Evolutionary conservation across 805 yeast genomes (phyloP).

Genomic region (Kodamaea kaohsiungensis): DNA sequence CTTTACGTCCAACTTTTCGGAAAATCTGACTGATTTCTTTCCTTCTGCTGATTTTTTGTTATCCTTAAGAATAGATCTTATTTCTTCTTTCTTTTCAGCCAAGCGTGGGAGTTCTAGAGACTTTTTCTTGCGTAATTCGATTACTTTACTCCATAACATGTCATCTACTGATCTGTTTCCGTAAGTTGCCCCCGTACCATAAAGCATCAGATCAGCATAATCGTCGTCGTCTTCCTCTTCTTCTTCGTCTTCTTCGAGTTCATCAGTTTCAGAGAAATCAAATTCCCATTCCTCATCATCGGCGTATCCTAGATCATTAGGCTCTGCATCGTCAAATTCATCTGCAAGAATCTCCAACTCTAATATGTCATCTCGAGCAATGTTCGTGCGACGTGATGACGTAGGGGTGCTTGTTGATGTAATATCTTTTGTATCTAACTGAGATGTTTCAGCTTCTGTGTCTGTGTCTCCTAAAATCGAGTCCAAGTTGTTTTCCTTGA

Average conservation of each 20-base stretch:
- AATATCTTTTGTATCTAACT: conserved; percentile 1
- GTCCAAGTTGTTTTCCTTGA: conserved; percentile 16
- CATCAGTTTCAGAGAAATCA: conserved; percentile 24
- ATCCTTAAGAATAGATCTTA: conserved; percentile 1
- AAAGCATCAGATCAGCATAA: conserved; percentile 31
- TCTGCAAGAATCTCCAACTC: conserved; percentile 58
- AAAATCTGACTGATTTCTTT: conserved; percentile 54
- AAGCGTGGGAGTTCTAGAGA: not conserved
- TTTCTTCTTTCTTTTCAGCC: conserved; percentile 13
- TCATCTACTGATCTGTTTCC: conserved; percentile 16
- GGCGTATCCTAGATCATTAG: conserved; percentile 18
- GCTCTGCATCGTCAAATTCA: conserved; percentile 37
- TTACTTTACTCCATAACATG: conserved; percentile 44
- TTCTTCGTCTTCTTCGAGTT: conserved; percentile 15
- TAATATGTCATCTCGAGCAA: conserved; percentile 48
- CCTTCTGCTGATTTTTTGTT: not conserved
- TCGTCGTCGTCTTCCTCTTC: conserved; percentile 27
- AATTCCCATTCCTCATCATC: conserved; percentile 41
- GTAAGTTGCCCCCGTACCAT: conserved; percentile 19
- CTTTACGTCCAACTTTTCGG: conserved; percentile 54
- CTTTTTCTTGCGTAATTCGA: conserved; percentile 20
- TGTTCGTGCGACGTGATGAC: conserved; percentile 18
- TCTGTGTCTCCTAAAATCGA: not conserved
- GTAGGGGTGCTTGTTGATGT: conserved; percentile 13
- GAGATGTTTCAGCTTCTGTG: not conserved